A percentile compares a stretch with the other conserved stretches of the same genome.
These are phyloP conservation scores for Penicillium longicatenatum DNA, from an alignment of 495 filamentous ascomycete species.

Conservation along the genomic window DNA sequence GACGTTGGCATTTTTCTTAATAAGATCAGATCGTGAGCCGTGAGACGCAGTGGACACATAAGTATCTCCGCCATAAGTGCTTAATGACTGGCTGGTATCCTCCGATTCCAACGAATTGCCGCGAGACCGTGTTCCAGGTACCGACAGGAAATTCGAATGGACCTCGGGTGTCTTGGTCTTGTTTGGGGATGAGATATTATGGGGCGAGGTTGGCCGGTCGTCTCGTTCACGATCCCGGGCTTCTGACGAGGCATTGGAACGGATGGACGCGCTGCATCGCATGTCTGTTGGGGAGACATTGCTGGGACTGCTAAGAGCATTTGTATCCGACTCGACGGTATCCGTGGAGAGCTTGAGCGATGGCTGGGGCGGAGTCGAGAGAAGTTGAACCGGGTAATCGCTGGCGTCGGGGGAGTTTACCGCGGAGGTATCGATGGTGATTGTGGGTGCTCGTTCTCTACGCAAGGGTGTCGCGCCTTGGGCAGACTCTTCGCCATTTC, in stretches of 20 bases:
- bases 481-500: constrained; percentile 29
- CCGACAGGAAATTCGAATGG: constrained; percentile 61
- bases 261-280: constrained; percentile 53
- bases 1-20: constrained; percentile 39
- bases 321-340: constrained; percentile 44
- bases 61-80: constrained; percentile 55
- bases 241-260: constrained; percentile 69
- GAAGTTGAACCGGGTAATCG: constrained; percentile 28
- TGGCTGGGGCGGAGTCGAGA: constrained; percentile 42
- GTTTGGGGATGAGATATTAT: constrained; percentile 77
- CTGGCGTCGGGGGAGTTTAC: constrained; percentile 47
- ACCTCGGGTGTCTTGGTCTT: constrained; percentile 50
- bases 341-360: constrained; percentile 47
- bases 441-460: constrained; percentile 61
- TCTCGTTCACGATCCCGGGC: constrained; percentile 64
- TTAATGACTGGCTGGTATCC: constrained; percentile 49
- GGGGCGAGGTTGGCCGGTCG: constrained; percentile 82
- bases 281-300: constrained; percentile 58
- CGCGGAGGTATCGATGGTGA: constrained; percentile 75
- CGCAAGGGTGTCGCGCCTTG: constrained; percentile 38
- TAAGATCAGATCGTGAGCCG: constrained; percentile 35
- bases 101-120: constrained; percentile 68
- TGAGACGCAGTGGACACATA: constrained; percentile 41
- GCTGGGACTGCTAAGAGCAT: constrained; percentile 43
- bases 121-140: constrained; percentile 62